phyloP scores from a whole-genome alignment of 2,329 filamentous ascomycete genomes.

The Cordyceps pruinosa region DNA sequence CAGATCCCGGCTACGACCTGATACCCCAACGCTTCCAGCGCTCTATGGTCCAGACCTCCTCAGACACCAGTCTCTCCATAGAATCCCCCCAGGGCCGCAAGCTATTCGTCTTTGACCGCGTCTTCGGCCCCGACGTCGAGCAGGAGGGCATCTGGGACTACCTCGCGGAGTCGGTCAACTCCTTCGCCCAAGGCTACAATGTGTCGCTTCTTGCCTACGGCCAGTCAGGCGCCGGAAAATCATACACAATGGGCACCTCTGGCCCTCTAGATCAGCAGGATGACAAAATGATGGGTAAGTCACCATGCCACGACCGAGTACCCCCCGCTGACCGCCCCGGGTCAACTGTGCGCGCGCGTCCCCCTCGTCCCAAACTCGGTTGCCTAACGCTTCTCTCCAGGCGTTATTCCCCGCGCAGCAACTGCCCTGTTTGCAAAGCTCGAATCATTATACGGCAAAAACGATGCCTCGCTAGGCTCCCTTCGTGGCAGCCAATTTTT shows the following conservation, averaged over 20 bases:
- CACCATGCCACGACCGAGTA: not conserved
- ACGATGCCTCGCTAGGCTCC: slow-evolving; percentile 20
- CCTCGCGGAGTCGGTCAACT: slow-evolving; percentile 77
- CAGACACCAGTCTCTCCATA: slow-evolving; percentile 76
- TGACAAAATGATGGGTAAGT: slow-evolving; percentile 68
- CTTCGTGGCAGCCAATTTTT: slow-evolving; percentile 47
- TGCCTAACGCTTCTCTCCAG: slow-evolving; percentile 36
- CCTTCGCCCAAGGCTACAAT: slow-evolving; percentile 96
- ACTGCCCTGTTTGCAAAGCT: slow-evolving; percentile 82
- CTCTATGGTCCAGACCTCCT: slow-evolving; percentile 84
- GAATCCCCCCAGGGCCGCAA: slow-evolving; percentile 90
- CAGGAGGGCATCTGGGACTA: slow-evolving; percentile 96
- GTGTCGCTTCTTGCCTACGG: slow-evolving; percentile 95
- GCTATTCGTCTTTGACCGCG: slow-evolving; percentile 92
- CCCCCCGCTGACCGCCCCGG: not conserved
- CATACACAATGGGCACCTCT: slow-evolving; percentile 97
- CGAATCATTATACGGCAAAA: slow-evolving; percentile 49
- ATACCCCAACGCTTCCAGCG: slow-evolving; percentile 93
- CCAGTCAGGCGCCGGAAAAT: slow-evolving; percentile 95
- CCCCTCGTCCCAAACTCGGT: slow-evolving; percentile 12
- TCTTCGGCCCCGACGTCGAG: slow-evolving; percentile 75
- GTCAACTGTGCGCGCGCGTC: not conserved
- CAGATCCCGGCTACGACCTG: slow-evolving; percentile 87
- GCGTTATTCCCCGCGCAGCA: slow-evolving; percentile 91
- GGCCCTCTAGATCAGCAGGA: slow-evolving; percentile 72